phyloP scores from a whole-genome alignment of 2,329 filamentous ascomycete species.

The Lasiodiplodia hormozganensis region DNA sequence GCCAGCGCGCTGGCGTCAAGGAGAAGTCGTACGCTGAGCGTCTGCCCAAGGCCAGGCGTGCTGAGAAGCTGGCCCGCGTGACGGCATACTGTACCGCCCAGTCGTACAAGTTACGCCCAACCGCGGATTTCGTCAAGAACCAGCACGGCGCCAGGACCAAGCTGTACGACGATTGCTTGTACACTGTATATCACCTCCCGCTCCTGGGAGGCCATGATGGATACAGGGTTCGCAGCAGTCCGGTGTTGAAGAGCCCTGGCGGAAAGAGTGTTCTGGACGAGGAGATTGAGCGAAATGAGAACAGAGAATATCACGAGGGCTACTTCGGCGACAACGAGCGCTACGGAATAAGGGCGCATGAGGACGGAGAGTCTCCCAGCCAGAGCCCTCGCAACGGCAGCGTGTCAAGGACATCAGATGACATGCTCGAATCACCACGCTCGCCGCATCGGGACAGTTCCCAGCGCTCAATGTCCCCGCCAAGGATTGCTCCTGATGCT shows the following conservation, averaged over 20 bases:
- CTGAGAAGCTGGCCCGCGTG: slow-evolving; percentile 85
- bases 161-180: slow-evolving; percentile 96
- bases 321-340: slow-evolving; percentile 78
- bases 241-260: slow-evolving; percentile 89
- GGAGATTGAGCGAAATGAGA: slow-evolving; percentile 93
- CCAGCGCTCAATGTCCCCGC: slow-evolving; percentile 39
- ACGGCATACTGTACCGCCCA: slow-evolving; percentile 97
- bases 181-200: slow-evolving; percentile 92
- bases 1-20: slow-evolving; percentile 66
- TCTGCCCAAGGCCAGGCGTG: slow-evolving; percentile 83
- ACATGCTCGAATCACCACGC: slow-evolving; percentile 11
- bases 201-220: slow-evolving; percentile 85
- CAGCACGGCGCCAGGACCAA: slow-evolving; percentile 92
- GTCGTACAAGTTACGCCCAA: slow-evolving; percentile 85
- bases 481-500: slow-evolving; percentile 70
- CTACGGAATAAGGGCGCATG: slow-evolving; percentile 55
- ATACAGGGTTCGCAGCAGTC: slow-evolving; percentile 86
- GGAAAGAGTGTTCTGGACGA: slow-evolving; percentile 92
- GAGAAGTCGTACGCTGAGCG: slow-evolving; percentile 95
- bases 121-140: slow-evolving; percentile 87
- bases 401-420: slow-evolving; percentile 32
- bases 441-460: slow-evolving; percentile 27
- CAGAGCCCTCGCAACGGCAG: slow-evolving; percentile 32
- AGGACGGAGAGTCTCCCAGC: slow-evolving; percentile 39
- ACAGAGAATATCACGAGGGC: slow-evolving; percentile 86